phyloP scores from a whole-genome alignment of 352 stramenopile species.

The Pelagophyceae sp. region DNA sequence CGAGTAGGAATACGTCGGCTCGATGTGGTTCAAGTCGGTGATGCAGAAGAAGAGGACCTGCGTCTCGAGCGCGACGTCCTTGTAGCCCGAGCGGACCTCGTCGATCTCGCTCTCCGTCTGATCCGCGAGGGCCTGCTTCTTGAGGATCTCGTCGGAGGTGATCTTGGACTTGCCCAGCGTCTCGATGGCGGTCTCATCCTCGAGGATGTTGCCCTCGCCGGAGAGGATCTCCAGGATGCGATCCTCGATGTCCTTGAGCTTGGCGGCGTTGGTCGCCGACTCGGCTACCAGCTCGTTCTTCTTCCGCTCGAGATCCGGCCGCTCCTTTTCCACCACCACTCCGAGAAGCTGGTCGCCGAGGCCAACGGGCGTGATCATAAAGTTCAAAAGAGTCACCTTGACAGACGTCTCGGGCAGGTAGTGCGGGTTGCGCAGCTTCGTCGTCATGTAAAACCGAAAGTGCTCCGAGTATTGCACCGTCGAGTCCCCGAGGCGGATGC shows the following conservation, averaged over 20 bases:
- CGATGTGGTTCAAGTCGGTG: conserved; percentile 79
- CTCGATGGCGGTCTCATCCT: conserved; percentile 85
- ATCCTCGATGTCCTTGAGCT: conserved; percentile 89
- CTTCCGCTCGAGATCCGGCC: conserved; percentile 77
- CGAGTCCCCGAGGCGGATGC: conserved; percentile 84
- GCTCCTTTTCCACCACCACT: conserved; percentile 81
- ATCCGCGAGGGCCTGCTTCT: conserved; percentile 84
- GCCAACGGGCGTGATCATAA: conserved; percentile 85
- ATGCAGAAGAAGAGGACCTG: conserved; percentile 87
- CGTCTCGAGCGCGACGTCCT: conserved; percentile 70
- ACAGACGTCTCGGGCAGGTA: conserved; percentile 86
- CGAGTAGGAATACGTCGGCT: conserved; percentile 83
- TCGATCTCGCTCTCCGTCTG: conserved; percentile 82
- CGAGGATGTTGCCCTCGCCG: conserved; percentile 84
- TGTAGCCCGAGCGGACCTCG: conserved; percentile 47
- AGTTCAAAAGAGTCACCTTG: conserved; percentile 93
- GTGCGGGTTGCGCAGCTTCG: conserved; percentile 81
- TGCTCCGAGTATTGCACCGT: conserved; percentile 82
- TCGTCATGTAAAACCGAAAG: conserved; percentile 87
- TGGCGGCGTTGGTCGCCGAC: conserved; percentile 84
- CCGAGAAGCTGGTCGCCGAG: conserved; percentile 89
- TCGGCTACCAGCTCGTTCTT: conserved; percentile 83
- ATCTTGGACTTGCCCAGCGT: conserved; percentile 80
- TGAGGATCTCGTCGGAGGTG: conserved; percentile 82
- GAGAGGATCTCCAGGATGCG: conserved; percentile 84